phyloP scores from a whole-genome alignment of 2,329 filamentous ascomycete genomes.

The Bipolaris bicolor region DNA sequence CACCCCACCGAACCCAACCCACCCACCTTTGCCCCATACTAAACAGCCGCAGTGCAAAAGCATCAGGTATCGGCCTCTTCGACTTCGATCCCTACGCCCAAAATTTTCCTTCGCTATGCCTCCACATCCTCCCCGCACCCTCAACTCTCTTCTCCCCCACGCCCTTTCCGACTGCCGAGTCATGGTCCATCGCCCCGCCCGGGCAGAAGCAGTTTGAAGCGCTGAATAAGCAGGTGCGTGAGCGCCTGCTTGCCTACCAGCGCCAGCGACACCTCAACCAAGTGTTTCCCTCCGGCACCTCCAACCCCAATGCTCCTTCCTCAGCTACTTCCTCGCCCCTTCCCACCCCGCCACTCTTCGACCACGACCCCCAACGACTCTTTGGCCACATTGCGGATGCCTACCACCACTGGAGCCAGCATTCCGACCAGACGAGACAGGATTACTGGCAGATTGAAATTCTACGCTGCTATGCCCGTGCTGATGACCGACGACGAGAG shows the following conservation, averaged over 20 bases:
- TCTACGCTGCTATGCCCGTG: conserved; percentile 53
- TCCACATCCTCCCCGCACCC: conserved; percentile 80
- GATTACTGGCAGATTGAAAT: conserved; percentile 56
- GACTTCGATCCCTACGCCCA: conserved; percentile 86
- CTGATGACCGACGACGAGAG: conserved; percentile 47
- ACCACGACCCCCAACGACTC: conserved; percentile 72
- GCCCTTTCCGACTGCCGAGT: conserved; percentile 76
- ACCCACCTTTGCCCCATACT: neutral
- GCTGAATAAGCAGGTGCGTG: conserved; percentile 69
- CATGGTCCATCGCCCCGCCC: conserved; percentile 82
- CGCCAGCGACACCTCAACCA: conserved; percentile 45
- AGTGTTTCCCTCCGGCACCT: conserved; percentile 34
- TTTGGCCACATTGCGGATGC: conserved; percentile 77
- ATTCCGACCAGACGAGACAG: conserved; percentile 58
- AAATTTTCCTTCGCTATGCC: conserved; percentile 83
- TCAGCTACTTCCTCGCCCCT: conserved; percentile 41
- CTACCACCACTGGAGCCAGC: conserved; percentile 75
- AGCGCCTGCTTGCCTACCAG: conserved; percentile 62
- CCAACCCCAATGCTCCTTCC: conserved; percentile 35
- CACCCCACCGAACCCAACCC: neutral
- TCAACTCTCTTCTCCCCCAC: conserved; percentile 82
- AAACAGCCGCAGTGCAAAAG: conserved; percentile 49
- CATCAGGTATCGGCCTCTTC: conserved; percentile 58
- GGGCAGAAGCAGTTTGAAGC: conserved; percentile 75
- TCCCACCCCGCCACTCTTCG: conserved; percentile 48